phyloP scores from a whole-genome alignment of 2,329 filamentous ascomycete genomes.

The Trichoderma breve region DNA sequence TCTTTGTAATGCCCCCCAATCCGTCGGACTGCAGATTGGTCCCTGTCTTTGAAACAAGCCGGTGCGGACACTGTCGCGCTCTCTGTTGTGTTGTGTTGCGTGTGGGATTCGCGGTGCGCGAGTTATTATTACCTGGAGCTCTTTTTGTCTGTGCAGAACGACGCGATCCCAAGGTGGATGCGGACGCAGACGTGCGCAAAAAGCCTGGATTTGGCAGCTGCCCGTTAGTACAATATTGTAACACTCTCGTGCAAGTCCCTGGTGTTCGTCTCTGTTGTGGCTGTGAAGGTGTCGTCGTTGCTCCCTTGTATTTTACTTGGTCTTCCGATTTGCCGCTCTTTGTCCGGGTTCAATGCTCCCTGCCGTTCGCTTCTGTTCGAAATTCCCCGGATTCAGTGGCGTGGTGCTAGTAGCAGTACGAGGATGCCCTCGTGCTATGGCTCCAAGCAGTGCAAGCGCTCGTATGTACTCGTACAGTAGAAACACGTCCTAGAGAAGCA shows the following conservation, averaged over 20 bases:
- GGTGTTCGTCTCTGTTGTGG: not conserved
- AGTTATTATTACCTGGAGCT: not conserved
- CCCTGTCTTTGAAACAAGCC: not conserved
- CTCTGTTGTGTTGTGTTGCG: not conserved
- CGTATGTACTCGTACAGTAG: not conserved
- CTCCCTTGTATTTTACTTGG: not conserved
- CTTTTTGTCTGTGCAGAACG: not conserved
- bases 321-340: not conserved
- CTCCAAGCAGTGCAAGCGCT: not conserved
- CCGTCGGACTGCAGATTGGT: not conserved
- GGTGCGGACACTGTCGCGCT: not conserved
- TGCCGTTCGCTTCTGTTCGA: not conserved
- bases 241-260: not conserved
- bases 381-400: constrained; percentile 5
- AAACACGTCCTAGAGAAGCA: not conserved
- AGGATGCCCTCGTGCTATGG: not conserved
- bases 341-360: not conserved
- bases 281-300: not conserved
- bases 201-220: not conserved
- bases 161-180: not conserved
- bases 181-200: not conserved
- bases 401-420: not conserved
- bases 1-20: not conserved
- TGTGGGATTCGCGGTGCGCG: not conserved
- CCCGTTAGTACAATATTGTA: not conserved